Evolutionary conservation across 2,329 filamentous ascomycete genomes (phyloP).

Genomic region (Hyphodiscus sp.): DNA sequence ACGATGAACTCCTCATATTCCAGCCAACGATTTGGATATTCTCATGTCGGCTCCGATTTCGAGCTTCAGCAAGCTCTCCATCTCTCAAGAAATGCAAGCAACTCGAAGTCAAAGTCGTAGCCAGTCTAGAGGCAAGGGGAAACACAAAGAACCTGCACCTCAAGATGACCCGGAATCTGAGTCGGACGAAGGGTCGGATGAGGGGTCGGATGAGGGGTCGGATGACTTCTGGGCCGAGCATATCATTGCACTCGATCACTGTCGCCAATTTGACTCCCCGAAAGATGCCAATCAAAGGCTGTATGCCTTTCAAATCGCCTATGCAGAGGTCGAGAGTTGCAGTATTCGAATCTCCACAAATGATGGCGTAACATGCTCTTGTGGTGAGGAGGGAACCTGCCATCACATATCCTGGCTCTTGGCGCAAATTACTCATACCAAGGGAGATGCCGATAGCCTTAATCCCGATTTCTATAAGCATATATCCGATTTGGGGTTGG

Average conservation of each 20-base stretch:
- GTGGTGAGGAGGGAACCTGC: constrained; percentile 16
- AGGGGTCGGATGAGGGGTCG: constrained; percentile 8
- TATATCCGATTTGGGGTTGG: constrained; percentile 19
- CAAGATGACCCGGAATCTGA: constrained; percentile 6
- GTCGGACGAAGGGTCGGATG: constrained; percentile 9
- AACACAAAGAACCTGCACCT: constrained; percentile 15
- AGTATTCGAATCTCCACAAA: constrained; percentile 21
- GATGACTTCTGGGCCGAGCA: background rate
- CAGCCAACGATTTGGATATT: constrained; percentile 8
- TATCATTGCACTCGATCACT: constrained; percentile 22
- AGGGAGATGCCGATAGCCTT: background rate
- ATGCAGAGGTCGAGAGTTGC: constrained; percentile 20
- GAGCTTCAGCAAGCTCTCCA: constrained; percentile 26
- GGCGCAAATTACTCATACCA: constrained; percentile 13
- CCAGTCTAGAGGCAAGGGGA: constrained; percentile 5
- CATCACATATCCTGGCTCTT: constrained; percentile 23
- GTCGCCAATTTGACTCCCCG: constrained; percentile 14
- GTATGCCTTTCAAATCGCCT: constrained; percentile 27
- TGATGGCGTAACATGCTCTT: constrained; percentile 17
- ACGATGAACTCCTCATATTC: constrained; percentile 14
- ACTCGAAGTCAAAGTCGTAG: constrained; percentile 11
- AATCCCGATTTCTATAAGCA: constrained; percentile 16
- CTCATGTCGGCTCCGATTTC: constrained; percentile 27
- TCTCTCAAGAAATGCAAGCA: constrained; percentile 24
- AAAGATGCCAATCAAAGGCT: background rate